phyloP scores from a whole-genome alignment of 2,329 filamentous ascomycete species.

The Epichloe baconii region DNA sequence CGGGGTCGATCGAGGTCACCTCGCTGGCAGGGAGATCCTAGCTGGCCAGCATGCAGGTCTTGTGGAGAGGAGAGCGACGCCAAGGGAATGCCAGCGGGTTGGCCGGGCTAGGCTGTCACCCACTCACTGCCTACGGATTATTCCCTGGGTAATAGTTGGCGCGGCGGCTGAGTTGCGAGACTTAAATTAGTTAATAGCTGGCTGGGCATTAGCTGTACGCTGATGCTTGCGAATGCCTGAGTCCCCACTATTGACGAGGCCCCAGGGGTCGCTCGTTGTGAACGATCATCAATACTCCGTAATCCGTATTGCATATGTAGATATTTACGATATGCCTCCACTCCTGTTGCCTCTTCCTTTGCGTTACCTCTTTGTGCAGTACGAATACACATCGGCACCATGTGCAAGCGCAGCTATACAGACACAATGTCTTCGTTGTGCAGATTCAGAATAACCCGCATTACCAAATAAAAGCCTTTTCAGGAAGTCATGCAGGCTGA shows the following conservation, averaged over 20 bases:
- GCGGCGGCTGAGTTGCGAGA: no score
- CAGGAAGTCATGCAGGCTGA: neutral
- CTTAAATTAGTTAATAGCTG: no score
- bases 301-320: no score
- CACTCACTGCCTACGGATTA: no score
- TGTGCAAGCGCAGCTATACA: neutral
- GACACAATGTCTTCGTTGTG: no score
- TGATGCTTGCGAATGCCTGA: neutral
- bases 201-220: neutral
- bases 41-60: neutral
- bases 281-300: neutral
- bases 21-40: conserved; percentile 3
- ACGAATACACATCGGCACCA: neutral
- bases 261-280: neutral
- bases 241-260: neutral
- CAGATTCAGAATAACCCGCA: neutral
- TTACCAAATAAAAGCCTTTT: neutral
- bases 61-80: neutral
- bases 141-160: no score
- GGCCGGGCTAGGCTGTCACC: neutral
- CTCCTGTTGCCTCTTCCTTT: no score
- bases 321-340: no score
- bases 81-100: conserved; percentile 7
- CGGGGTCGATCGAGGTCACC: neutral
- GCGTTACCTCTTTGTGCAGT: no score